These are phyloP conservation scores for Diaporthe caulivora DNA, from an alignment of 2,329 filamentous ascomycete genomes.

Conservation along the genomic window DNA sequence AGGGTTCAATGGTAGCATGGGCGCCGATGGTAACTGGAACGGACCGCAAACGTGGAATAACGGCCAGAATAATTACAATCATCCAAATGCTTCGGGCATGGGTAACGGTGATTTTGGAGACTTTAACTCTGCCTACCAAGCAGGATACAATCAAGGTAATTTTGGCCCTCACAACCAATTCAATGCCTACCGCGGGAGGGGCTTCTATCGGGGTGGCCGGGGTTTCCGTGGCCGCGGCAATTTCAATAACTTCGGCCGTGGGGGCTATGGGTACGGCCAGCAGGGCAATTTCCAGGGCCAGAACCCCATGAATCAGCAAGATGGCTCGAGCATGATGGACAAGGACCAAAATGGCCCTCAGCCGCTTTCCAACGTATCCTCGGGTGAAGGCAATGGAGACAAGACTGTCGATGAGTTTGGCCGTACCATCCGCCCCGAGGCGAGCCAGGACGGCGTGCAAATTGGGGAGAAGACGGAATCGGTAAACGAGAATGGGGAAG, in stretches of 20 bases:
- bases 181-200: constrained; percentile 82
- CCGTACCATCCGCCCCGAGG: constrained; percentile 45
- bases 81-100: constrained; percentile 86
- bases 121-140: constrained; percentile 82
- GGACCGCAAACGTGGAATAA: constrained; percentile 85
- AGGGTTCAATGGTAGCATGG: constrained; percentile 74
- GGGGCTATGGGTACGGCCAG: constrained; percentile 61
- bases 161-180: constrained; percentile 81
- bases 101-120: constrained; percentile 84
- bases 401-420: constrained; percentile 49
- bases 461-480: constrained; percentile 37
- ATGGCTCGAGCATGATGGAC: constrained; percentile 39
- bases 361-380: constrained; percentile 30
- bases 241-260: constrained; percentile 60
- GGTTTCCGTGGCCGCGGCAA: constrained; percentile 64
- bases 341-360: constrained; percentile 32
- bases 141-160: constrained; percentile 87
- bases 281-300: constrained; percentile 47
- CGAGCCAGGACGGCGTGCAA: constrained; percentile 26
- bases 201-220: constrained; percentile 73
- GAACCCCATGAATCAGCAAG: constrained; percentile 44
- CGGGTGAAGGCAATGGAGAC: constrained; percentile 35
- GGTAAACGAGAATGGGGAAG: constrained; percentile 26
- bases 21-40: constrained; percentile 84
- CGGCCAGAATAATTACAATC: constrained; percentile 90